Evolutionary conservation across 257 asterid genomes (phyloP).

Genomic region (Primulina huaijiensis): DNA sequence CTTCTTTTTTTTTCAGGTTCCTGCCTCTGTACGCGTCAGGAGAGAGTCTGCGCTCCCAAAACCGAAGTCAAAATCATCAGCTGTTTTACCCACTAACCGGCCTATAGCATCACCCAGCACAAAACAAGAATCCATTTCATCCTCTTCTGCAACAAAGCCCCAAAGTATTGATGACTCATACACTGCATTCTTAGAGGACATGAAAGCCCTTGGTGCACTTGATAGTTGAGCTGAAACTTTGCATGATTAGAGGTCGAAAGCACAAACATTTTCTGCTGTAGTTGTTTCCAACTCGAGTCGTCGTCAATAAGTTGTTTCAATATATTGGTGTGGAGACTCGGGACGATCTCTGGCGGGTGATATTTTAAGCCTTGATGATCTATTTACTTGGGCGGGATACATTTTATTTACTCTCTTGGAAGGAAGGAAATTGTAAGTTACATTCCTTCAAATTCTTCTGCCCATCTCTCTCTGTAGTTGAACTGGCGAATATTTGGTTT

Average conservation of each 20-base stretch:
- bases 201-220: constrained; percentile 94
- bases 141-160: constrained; percentile 52
- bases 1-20: constrained; percentile 50
- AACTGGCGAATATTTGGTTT: not conserved
- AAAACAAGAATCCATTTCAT: constrained; percentile 41
- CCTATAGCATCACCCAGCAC: constrained; percentile 42
- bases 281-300: not conserved
- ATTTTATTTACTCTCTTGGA: not conserved
- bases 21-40: constrained; percentile 89
- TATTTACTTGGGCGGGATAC: not conserved
- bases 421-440: not conserved
- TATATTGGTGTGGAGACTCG: not conserved
- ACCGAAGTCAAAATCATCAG: constrained; percentile 49
- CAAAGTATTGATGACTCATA: constrained; percentile 86
- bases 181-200: constrained; percentile 84
- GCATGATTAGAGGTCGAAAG: not conserved
- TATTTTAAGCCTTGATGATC: not conserved
- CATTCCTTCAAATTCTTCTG: not conserved
- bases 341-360: not conserved
- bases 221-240: constrained; percentile 37
- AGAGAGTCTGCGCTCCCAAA: constrained; percentile 71
- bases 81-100: constrained; percentile 32
- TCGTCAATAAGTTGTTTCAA: not conserved
- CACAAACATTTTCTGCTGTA: not conserved
- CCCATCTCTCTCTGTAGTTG: not conserved